Evolutionary conservation across 306 rosid genomes (phyloP).

Genomic region (Senna tora): DNA sequence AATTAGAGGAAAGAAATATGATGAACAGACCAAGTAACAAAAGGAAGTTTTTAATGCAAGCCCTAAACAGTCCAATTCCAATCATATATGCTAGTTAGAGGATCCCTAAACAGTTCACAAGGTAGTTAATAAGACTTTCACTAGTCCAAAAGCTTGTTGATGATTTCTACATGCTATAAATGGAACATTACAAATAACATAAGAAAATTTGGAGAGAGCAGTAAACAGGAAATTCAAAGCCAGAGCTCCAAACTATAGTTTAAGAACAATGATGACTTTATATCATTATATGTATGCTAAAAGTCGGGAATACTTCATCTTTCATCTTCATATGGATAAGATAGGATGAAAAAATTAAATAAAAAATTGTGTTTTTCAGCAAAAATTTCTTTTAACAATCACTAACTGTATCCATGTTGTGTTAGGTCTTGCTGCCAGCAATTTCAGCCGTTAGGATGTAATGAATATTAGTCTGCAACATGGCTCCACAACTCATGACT

Average conservation of each 20-base stretch:
- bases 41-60: not conserved
- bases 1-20: slow-evolving; percentile 28
- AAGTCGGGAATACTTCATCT: slow-evolving; percentile 15
- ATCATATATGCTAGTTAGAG: not conserved
- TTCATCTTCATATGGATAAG: slow-evolving; percentile 26
- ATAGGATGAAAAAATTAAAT: not conserved
- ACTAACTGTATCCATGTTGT: slow-evolving; percentile 44
- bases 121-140: not conserved
- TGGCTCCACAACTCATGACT: slow-evolving; percentile 55
- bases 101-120: not conserved
- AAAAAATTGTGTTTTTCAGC: not conserved
- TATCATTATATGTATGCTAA: not conserved
- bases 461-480: slow-evolving; percentile 50
- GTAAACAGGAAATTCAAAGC: not conserved
- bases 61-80: slow-evolving; percentile 4
- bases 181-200: not conserved
- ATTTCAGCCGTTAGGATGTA: slow-evolving; percentile 57
- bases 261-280: not conserved
- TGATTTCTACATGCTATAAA: slow-evolving; percentile 6
- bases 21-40: slow-evolving; percentile 36
- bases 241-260: not conserved
- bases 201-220: not conserved
- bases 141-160: not conserved
- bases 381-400: slow-evolving; percentile 33
- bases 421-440: slow-evolving; percentile 41